Evolutionary conservation across 805 yeast species (phyloP), one percentile per base, ranked within the genome.

Genomic region (Candida maris): DNA sequence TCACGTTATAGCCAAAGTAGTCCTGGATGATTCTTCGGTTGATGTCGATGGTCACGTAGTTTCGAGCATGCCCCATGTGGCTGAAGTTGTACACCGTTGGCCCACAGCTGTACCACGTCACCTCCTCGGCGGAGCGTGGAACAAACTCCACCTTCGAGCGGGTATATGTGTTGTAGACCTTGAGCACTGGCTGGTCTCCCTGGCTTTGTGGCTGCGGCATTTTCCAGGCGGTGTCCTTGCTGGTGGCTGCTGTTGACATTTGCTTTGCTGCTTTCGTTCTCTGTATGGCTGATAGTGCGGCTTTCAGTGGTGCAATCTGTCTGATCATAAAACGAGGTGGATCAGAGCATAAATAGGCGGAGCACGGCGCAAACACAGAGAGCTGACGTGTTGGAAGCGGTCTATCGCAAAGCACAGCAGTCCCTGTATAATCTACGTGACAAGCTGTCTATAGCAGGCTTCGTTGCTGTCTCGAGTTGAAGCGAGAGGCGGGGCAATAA

Each of bases 51-150:
- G 96, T 78, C 33, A 93, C 97, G 55, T 93, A 93, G 64, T 93
- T 93, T 62, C 98, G 73, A 10, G 98, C 98, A 61, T 93, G 98
- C 16, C 98, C 98, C 97, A 93, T 88, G 57, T 93, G 98, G 35
- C 89, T 77, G 22, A 93, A 79, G 62, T 93, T 96, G 57, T 93
- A 93, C 12, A 93, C 98, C 0, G 98, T 93, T 9, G 98, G 98
- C 5, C 98, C 98, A 73, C 98, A 93, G 39, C 88, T 85, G 67
- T 93, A 93, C 98, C 98, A 93, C 1, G 88, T 74, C 33, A 93
- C 84, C 41, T 73, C 75, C 42, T 75, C 74, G 3, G 75, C 74
- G 19, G 68, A 64, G 38, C 68, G 62, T 2, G 97, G 94, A n/a
- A 79, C 61, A 52, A 93, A 91, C 39, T 70, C 82, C 25, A 77